Percentiles rank a stretch among this genome's conserved stretches.
These are phyloP conservation scores for Canariomyces notabilis DNA, from an alignment of 2,329 filamentous ascomycete genomes.

Conservation along the genomic window DNA sequence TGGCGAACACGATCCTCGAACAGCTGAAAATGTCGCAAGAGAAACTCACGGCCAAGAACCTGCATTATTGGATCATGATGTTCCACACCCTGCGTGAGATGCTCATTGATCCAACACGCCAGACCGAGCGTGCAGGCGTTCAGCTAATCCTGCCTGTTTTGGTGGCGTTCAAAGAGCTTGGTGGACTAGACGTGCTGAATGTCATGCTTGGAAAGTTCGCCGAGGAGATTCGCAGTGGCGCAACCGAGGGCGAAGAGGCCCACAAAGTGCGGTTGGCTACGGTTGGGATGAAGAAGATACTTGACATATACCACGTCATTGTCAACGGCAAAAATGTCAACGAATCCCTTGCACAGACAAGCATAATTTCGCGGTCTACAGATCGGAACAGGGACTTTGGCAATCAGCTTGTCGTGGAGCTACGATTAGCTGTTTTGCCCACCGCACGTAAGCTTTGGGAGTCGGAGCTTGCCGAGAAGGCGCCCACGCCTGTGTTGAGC, in stretches of 20 bases:
- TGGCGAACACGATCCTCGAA: constrained; percentile 65
- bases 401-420: constrained; percentile 75
- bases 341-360: constrained; percentile 63
- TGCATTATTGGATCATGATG: constrained; percentile 78
- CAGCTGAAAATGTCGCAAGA: constrained; percentile 52
- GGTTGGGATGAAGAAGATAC: constrained; percentile 70
- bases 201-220: constrained; percentile 66
- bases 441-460: constrained; percentile 77
- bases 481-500: constrained; percentile 69
- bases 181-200: constrained; percentile 70
- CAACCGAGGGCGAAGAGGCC: constrained; percentile 38
- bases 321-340: constrained; percentile 72
- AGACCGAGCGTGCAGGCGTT: constrained; percentile 43
- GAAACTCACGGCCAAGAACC: constrained; percentile 55
- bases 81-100: constrained; percentile 73
- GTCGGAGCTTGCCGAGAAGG: constrained; percentile 75
- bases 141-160: constrained; percentile 71
- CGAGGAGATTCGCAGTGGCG: constrained; percentile 44
- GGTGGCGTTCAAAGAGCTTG: constrained; percentile 77
- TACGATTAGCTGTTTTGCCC: constrained; percentile 75
- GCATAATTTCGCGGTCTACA: constrained; percentile 35
- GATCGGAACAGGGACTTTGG: constrained; percentile 39
- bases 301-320: constrained; percentile 74
- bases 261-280: constrained; percentile 46
- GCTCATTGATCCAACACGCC: constrained; percentile 60